Evolutionary conservation across 2,329 filamentous ascomycete species (phyloP).

Genomic region (Xylariaceae sp.): DNA sequence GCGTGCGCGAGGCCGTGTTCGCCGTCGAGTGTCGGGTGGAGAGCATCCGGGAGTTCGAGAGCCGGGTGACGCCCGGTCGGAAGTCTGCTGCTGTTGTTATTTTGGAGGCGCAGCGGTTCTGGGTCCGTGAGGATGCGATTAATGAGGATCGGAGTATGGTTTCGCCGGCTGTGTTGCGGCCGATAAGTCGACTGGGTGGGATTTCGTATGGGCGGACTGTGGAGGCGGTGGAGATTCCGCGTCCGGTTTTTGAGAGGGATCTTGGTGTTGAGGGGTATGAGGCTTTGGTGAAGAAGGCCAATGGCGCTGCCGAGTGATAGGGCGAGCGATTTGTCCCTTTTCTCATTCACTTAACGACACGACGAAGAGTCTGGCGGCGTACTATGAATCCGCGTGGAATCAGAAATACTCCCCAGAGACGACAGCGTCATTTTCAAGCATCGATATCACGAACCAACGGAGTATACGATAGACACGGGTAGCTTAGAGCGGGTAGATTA

Average conservation of each 20-base stretch:
- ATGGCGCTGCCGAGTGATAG: slow-evolving; percentile 4
- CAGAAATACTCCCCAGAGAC: background rate
- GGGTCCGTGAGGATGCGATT: slow-evolving; percentile 82
- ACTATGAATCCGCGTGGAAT: background rate
- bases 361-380: background rate
- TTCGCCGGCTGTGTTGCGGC: slow-evolving; percentile 69
- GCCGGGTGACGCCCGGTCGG: slow-evolving; percentile 61
- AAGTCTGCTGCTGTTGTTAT: slow-evolving; percentile 70
- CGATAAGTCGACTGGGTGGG: slow-evolving; percentile 74
- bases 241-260: slow-evolving; percentile 53
- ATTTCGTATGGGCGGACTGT: slow-evolving; percentile 74
- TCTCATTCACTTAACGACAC: background rate
- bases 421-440: background rate
- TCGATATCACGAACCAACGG: too few relatives aligned
- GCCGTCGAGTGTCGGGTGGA: slow-evolving; percentile 76
- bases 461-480: too few relatives aligned
- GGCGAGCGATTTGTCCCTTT: background rate
- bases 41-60: slow-evolving; percentile 72
- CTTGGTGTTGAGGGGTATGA: slow-evolving; percentile 49
- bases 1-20: slow-evolving; percentile 79
- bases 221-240: slow-evolving; percentile 65
- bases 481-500: too few relatives aligned
- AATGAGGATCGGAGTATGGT: slow-evolving; percentile 70
- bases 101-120: slow-evolving; percentile 80
- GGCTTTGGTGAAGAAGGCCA: slow-evolving; percentile 45